Percentiles rank a stretch among this genome's conserved stretches.
Evolutionary conservation across 495 filamentous ascomycete species (phyloP).

Genomic region (Aspergillus carlsbadensis): DNA sequence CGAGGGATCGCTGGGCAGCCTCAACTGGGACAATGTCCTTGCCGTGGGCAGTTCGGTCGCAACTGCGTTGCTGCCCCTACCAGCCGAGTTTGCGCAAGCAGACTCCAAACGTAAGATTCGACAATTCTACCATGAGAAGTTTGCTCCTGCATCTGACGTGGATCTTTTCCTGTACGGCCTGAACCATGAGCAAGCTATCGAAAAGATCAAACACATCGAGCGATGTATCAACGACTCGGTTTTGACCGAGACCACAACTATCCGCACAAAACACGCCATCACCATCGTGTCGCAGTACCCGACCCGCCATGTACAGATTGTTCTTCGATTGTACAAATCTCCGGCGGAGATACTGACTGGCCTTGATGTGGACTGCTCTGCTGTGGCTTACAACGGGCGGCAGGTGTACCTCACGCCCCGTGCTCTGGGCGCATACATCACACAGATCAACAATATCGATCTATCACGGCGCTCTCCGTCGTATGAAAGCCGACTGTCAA

Average conservation of each 20-base stretch:
- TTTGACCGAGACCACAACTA: slow-evolving; percentile 70
- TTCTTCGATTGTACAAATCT: slow-evolving; percentile 78
- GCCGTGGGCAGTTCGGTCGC: slow-evolving; percentile 75
- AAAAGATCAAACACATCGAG: slow-evolving; percentile 82
- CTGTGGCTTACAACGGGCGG: slow-evolving; percentile 73
- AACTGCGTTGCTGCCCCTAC: slow-evolving; percentile 71
- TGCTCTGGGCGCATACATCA: slow-evolving; percentile 70
- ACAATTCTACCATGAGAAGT: slow-evolving; percentile 74
- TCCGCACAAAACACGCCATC: slow-evolving; percentile 79
- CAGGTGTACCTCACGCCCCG: slow-evolving; percentile 73
- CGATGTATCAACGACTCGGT: slow-evolving; percentile 65
- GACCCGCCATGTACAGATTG: slow-evolving; percentile 77
- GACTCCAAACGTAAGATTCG: slow-evolving; percentile 61
- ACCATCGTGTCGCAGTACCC: slow-evolving; percentile 83
- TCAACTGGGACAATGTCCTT: slow-evolving; percentile 77
- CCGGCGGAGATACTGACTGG: slow-evolving; percentile 79
- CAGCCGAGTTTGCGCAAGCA: slow-evolving; percentile 49
- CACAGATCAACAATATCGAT: slow-evolving; percentile 77
- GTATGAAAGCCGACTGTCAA: slow-evolving; percentile 84
- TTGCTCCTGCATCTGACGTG: slow-evolving; percentile 79
- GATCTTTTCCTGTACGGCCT: slow-evolving; percentile 82
- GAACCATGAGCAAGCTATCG: slow-evolving; percentile 65
- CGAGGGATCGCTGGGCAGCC: slow-evolving; percentile 58
- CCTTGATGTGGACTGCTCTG: slow-evolving; percentile 82
- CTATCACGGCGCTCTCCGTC: slow-evolving; percentile 75